Base-by-base conservation (phyloP, 306 rosid species). In the Prunus dulcis region DNA sequence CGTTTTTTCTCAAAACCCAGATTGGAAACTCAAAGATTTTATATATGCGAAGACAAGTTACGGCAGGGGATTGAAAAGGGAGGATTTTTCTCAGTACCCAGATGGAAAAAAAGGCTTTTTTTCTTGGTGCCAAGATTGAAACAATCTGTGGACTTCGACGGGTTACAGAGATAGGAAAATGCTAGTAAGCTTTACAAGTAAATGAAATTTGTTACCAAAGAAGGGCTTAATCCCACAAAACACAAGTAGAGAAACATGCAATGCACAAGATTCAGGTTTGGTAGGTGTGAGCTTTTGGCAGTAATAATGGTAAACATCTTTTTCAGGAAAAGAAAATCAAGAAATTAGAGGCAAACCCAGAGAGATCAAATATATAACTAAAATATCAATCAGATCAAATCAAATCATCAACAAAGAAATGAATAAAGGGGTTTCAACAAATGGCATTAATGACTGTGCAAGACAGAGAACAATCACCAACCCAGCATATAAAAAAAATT, bases 401-500 rank as follows among this genome's bases (percentile, higher is more conserved):
- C 63, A 20, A 22, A 62, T 55, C 63, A 20, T 74, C 63, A 76
- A 20, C 74, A 52, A 27, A 72, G 75, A 76, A 71, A 69, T 61
- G 62, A 79, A 61, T 12, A 20, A 15, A 28, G 19, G 32, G 76
- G 41, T 32, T 61, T 71, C 57, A 63, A 73, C 51, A 77, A 73
- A 81, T 62, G 52, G 49, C 27, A 58, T 69, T 60, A 72, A 61
- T 64, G 76, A 23, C 32, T 6, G 53, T 4, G 47, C 60, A 86
- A 82, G 38, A 62, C 70, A 50, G 18, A 61, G 32, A 51, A 69
- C 46, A 82, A 76, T 79, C 82, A 79, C 83, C 82, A 60, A 68
- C 86, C 93, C 69, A 82, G 86, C 73, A 68, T 62, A 49, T 69
- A 64, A 76, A 75, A 82, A 23, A 25, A 6, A 9, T 69, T 60